These are phyloP conservation scores for Saccharomycopsis fermentans DNA, from an alignment of 805 yeast species.

Conservation along the genomic window DNA sequence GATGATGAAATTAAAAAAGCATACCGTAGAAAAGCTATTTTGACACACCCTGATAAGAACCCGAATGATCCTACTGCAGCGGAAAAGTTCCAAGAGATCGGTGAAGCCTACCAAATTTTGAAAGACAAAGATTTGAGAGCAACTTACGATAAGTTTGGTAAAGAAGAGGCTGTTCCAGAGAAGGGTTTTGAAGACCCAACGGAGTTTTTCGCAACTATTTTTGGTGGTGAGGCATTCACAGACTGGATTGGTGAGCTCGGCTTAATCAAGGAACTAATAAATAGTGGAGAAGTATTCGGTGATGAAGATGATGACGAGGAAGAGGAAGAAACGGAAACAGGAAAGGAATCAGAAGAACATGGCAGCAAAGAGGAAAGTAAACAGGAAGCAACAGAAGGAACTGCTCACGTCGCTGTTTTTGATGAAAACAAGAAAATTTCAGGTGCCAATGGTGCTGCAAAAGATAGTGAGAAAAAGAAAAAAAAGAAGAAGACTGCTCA, in stretches of 20 bases:
- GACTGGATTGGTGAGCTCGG: conserved; percentile 75
- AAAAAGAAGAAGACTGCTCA: conserved; percentile 24
- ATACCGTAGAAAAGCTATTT: conserved; percentile 81
- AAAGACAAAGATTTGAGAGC: conserved; percentile 61
- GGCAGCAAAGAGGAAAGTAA: neutral
- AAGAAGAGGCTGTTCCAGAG: conserved; percentile 59
- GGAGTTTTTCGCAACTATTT: conserved; percentile 74
- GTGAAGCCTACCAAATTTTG: conserved; percentile 67
- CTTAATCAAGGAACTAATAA: conserved; percentile 50
- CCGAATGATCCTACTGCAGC: conserved; percentile 92
- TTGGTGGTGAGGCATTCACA: conserved; percentile 72
- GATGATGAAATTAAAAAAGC: conserved; percentile 85
- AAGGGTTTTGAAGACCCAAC: conserved; percentile 76
- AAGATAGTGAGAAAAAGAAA: conserved; percentile 20
- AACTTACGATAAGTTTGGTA: conserved; percentile 79
- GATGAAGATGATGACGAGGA: conserved; percentile 25
- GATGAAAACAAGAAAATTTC: conserved; percentile 4
- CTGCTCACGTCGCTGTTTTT: neutral
- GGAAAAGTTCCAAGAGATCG: conserved; percentile 66
- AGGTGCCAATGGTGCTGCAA: conserved; percentile 1
- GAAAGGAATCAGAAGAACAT: neutral
- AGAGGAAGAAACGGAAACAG: conserved; percentile 21
- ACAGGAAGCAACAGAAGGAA: neutral
- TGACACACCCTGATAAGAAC: conserved; percentile 91
- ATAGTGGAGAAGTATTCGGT: conserved; percentile 42